Evolutionary conservation across 352 stramenopile genomes (phyloP), one percentile per base, ranked within the genome.

Genomic region (Pilasporangium apinafurcum): DNA sequence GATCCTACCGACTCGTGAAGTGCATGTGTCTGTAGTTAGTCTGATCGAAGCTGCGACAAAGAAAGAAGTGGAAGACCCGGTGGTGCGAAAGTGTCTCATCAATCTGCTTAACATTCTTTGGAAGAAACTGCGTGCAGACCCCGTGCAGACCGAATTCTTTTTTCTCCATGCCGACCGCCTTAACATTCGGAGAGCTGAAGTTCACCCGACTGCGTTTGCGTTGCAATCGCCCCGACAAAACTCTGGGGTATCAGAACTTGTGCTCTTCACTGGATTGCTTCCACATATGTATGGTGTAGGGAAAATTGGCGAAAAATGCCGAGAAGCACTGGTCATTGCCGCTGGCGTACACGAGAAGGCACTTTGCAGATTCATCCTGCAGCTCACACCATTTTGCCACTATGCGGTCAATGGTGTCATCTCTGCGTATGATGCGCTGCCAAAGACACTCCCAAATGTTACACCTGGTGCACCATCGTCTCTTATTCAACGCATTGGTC

Each of bases 101-200:
- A 85, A 51, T 22, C 51, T 91, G 41, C 69, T 94, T 16, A 87
- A 94, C 44, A 66, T 82, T 7, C 39, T 94, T 10, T 94, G 82
- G 82, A 89, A 91, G 53, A 94, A 94, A 34, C 58, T 94, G 46
- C 77, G 76, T 14, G 65, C 67, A 28, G 78, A 94, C 34, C 82
- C 79, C 4, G 80, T 92, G 28, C 82, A 94, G 62, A 92, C 77
- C 14, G 82, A 94, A 42, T 89, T 94, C 48, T 94, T 94, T 51
- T 92, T 94, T 37, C 51, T 86, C 13, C 69, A 88, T 30, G 75
- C 74, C 5, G 74, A 87, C 39, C 43, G 61, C 32, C 56, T 83
- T 22, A 82, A 74, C 46, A 56, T 74, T 25, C 62, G 65, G 16
- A 75, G 55, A 24, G 77, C 62, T 59, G 56, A 43, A 17, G 26